These are phyloP conservation scores for Lasiosphaeris hirsuta DNA, from an alignment of 495 filamentous ascomycete genomes.

Conservation along the genomic window DNA sequence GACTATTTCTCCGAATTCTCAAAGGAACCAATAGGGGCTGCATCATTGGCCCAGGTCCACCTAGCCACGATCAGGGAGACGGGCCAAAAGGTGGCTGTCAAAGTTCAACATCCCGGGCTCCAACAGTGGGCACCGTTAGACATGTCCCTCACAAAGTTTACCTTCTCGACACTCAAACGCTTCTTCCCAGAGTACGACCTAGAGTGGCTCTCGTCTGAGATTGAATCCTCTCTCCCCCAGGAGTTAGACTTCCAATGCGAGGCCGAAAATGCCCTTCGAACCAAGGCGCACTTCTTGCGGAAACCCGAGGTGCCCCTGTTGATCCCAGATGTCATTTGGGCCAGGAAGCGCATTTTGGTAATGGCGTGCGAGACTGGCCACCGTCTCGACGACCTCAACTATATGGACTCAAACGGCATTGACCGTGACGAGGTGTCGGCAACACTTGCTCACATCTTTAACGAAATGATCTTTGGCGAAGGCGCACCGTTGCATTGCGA, in stretches of 20 bases:
- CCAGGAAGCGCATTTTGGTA: constrained; percentile 82
- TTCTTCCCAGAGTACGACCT: constrained; percentile 98
- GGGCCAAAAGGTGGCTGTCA: constrained; percentile 92
- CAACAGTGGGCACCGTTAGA: constrained; percentile 92
- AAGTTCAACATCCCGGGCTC: constrained; percentile 89
- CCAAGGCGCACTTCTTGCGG: constrained; percentile 70
- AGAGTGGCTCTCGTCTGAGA: constrained; percentile 90
- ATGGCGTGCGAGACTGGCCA: constrained; percentile 91
- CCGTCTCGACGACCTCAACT: constrained; percentile 86
- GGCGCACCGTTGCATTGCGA: constrained; percentile 93
- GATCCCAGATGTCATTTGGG: constrained; percentile 88
- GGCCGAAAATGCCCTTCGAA: constrained; percentile 76
- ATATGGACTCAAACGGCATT: constrained; percentile 79
- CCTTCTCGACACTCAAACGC: constrained; percentile 81
- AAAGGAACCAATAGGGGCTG: constrained; percentile 77
- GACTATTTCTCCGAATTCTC: constrained; percentile 86
- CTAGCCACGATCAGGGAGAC: constrained; percentile 79
- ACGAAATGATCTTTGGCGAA: constrained; percentile 98
- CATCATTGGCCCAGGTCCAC: constrained; percentile 93
- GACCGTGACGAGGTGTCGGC: constrained; percentile 96
- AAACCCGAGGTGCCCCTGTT: constrained; percentile 72
- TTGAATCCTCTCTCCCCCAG: constrained; percentile 83
- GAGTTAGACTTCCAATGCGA: constrained; percentile 90
- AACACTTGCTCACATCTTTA: constrained; percentile 88
- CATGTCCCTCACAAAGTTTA: constrained; percentile 79